phyloP scores from a whole-genome alignment of 1,139 yeast genomes.

The Hanseniaspora uvarum region DNA sequence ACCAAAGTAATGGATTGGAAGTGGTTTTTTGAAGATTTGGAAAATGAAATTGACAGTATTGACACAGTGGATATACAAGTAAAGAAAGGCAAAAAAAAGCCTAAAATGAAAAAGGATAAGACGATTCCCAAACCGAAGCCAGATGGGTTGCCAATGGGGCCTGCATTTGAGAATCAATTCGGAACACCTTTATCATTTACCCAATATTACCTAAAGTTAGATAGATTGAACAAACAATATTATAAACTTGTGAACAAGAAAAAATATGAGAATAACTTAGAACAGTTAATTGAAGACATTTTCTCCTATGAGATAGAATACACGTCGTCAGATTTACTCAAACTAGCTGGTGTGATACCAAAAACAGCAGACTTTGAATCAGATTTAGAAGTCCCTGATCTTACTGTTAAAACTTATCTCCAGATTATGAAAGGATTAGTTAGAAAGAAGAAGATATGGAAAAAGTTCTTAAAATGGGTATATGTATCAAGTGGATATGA shows the following conservation, averaged over 20 bases:
- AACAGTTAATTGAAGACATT: slow-evolving; percentile 29
- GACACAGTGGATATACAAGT: slow-evolving; percentile 24
- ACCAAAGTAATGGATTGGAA: slow-evolving; percentile 40
- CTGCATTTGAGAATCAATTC: slow-evolving; percentile 60
- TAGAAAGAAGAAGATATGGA: slow-evolving; percentile 31
- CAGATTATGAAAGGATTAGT: slow-evolving; percentile 47
- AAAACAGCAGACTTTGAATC: slow-evolving; percentile 47
- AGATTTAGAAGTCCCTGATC: slow-evolving; percentile 56
- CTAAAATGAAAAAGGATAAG: slow-evolving; percentile 37
- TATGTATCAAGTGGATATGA: slow-evolving; percentile 59
- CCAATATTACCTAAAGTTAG: slow-evolving; percentile 61
- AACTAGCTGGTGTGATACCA: slow-evolving; percentile 25
- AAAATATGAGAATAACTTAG: slow-evolving; percentile 25
- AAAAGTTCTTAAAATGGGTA: slow-evolving; percentile 39
- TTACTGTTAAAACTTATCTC: slow-evolving; percentile 54
- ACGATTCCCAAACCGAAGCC: slow-evolving; percentile 64
- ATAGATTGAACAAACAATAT: slow-evolving; percentile 39
- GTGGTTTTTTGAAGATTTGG: slow-evolving; percentile 43
- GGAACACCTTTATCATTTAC: slow-evolving; percentile 64
- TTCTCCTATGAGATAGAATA: slow-evolving; percentile 60
- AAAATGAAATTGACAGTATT: slow-evolving; percentile 26
- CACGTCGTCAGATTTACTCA: slow-evolving; percentile 41
- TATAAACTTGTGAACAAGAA: slow-evolving; percentile 19
- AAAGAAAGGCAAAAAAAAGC: slow-evolving; percentile 21
- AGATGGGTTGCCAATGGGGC: slow-evolving; percentile 46